Conservation (phyloP, 805 yeast species). For the Candida boleticola region DNA sequence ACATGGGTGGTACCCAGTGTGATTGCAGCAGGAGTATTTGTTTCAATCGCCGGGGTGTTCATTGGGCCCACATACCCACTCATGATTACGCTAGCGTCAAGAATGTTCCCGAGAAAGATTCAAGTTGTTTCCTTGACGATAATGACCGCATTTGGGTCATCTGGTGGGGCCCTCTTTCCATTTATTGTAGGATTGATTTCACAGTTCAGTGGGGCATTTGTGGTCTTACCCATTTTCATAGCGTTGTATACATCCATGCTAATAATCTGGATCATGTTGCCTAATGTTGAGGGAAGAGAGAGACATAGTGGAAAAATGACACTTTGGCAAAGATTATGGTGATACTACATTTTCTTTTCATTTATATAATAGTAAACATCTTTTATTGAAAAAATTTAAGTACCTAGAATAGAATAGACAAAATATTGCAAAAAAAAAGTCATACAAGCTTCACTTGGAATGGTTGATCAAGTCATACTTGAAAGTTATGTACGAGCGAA, state of each 20-base stretch:
- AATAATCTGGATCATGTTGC: slow-evolving; percentile 2
- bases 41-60: slow-evolving; percentile 53
- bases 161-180: slow-evolving; percentile 59
- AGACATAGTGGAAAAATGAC: slow-evolving; percentile 2
- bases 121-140: slow-evolving; percentile 50
- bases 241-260: slow-evolving; percentile 33
- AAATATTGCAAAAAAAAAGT: not conserved
- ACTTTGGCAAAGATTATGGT: slow-evolving; percentile 3
- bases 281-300: slow-evolving; percentile 5
- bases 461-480: too few relatives aligned
- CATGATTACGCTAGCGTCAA: slow-evolving; percentile 44
- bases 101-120: slow-evolving; percentile 49
- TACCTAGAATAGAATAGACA: not conserved
- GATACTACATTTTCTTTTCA: too few relatives aligned
- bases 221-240: slow-evolving; percentile 48
- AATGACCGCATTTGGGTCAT: slow-evolving; percentile 54
- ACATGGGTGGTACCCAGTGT: slow-evolving; percentile 50
- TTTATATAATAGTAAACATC: too few relatives aligned
- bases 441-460: too few relatives aligned
- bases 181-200: slow-evolving; percentile 51
- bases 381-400: too few relatives aligned
- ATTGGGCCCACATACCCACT: slow-evolving; percentile 68
- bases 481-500: too few relatives aligned
- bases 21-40: slow-evolving; percentile 45
- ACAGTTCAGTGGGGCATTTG: slow-evolving; percentile 45